Percentiles rank a stretch among this genome's conserved stretches.
Conservation (phyloP, 2,329 filamentous ascomycete species). For the Ophiosphaerella herpotricha region DNA sequence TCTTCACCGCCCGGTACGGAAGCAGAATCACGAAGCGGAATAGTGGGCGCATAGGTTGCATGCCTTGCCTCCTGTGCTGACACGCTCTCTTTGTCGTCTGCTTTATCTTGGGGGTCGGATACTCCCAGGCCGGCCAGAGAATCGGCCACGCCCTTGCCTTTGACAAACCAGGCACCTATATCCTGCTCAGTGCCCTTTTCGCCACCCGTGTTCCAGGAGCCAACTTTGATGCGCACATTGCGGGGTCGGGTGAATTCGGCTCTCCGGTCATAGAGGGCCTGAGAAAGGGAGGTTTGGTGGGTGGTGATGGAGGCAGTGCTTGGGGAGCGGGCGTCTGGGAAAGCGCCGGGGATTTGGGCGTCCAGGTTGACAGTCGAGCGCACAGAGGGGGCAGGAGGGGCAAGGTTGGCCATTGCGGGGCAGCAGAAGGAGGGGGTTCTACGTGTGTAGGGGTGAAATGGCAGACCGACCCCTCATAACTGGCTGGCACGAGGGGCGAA, state of each 20-base stretch:
- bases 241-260: slow-evolving; percentile 78
- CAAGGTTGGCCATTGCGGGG: slow-evolving; percentile 35
- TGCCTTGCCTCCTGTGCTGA: slow-evolving; percentile 54
- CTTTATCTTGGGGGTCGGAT: slow-evolving; percentile 32
- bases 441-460: not conserved
- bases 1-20: slow-evolving; percentile 64
- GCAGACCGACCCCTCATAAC: too few species aligned
- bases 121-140: slow-evolving; percentile 60
- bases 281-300: slow-evolving; percentile 55
- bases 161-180: slow-evolving; percentile 84
- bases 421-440: not conserved
- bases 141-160: slow-evolving; percentile 71
- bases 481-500: not conserved
- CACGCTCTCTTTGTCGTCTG: slow-evolving; percentile 50
- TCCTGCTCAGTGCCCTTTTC: slow-evolving; percentile 86
- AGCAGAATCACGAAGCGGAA: slow-evolving; percentile 52
- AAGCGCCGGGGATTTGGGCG: slow-evolving; percentile 56
- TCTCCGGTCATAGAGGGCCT: slow-evolving; percentile 71
- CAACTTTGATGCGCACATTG: slow-evolving; percentile 82
- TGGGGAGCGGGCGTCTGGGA: slow-evolving; percentile 41
- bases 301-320: slow-evolving; percentile 39
- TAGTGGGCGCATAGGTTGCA: slow-evolving; percentile 48
- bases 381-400: slow-evolving; percentile 25
- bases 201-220: slow-evolving; percentile 92
- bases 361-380: slow-evolving; percentile 43